phyloP scores from a whole-genome alignment of 208 protist genomes.

The Trypanosoma rangeli region DNA sequence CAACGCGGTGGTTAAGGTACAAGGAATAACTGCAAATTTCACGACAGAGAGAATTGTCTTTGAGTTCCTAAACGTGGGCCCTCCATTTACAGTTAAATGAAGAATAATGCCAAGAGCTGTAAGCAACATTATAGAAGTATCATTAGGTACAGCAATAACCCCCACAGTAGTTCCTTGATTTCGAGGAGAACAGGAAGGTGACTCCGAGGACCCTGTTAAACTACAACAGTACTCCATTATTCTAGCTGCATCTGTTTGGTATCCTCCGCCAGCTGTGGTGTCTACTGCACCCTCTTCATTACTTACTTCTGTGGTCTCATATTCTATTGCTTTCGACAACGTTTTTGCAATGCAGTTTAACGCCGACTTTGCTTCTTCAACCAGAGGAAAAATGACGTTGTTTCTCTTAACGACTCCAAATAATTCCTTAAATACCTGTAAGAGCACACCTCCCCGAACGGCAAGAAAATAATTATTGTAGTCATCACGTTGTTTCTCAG shows the following conservation, averaged over 20 bases:
- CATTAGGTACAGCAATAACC: constrained; percentile 8
- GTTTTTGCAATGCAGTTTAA: constrained; percentile 53
- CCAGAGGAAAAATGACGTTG: constrained; percentile 35
- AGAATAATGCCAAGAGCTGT: constrained; percentile 63
- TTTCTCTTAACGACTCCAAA: constrained; percentile 45
- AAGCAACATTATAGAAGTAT: constrained; percentile 29
- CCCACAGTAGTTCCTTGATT: constrained; percentile 7
- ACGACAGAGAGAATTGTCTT: constrained; percentile 70
- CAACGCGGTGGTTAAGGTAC: constrained; percentile 85
- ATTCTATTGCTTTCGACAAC: constrained; percentile 57
- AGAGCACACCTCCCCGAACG: constrained; percentile 42
- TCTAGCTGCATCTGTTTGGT: constrained; percentile 15
- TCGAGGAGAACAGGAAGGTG: background rate
- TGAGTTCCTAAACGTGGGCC: constrained; percentile 81
- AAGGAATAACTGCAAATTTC: constrained; percentile 78
- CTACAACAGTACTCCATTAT: constrained; percentile 19
- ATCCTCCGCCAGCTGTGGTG: background rate
- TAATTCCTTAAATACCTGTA: constrained; percentile 48
- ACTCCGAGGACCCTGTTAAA: constrained; percentile 12
- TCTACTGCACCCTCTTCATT: background rate
- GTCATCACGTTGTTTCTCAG: constrained; percentile 17
- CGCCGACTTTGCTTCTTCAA: constrained; percentile 50
- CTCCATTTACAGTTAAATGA: constrained; percentile 85
- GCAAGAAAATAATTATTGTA: constrained; percentile 42
- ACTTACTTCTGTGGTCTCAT: constrained; percentile 7